Evolutionary conservation across 306 rosid genomes (phyloP).

Genomic region (Sphenostylis stenocarpa): DNA sequence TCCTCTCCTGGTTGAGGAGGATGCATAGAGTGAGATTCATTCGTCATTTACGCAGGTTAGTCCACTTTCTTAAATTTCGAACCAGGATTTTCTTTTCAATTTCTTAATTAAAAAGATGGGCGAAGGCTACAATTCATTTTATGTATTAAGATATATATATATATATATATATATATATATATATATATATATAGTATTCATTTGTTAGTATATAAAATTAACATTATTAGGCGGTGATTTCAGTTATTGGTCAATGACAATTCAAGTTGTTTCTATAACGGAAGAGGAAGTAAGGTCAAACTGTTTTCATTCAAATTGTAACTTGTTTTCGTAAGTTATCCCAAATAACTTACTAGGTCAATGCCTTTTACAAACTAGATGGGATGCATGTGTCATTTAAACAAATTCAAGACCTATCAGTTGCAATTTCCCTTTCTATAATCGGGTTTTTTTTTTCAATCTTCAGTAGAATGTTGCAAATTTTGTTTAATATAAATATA

Average conservation of each 20-base stretch:
- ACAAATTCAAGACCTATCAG: background rate
- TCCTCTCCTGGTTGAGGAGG: slow-evolving; percentile 51
- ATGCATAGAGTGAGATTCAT: slow-evolving; percentile 56
- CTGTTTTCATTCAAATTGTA: too few relatives aligned
- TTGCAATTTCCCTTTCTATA: background rate
- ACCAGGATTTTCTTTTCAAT: slow-evolving; percentile 22
- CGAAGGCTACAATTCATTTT: too few relatives aligned
- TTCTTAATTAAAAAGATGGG: background rate
- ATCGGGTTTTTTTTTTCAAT: background rate
- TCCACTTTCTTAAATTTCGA: slow-evolving; percentile 21
- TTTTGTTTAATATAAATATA: background rate
- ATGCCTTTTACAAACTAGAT: background rate
- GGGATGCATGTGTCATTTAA: background rate
- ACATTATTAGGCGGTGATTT: background rate
- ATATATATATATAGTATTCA: too few relatives aligned
- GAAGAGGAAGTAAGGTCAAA: background rate
- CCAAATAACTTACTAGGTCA: too few relatives aligned
- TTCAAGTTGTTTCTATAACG: background rate
- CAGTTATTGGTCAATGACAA: background rate
- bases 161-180: too few relatives aligned
- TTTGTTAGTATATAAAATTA: too few relatives aligned
- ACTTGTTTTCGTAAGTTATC: too few relatives aligned
- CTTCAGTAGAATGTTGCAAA: slow-evolving; percentile 1
- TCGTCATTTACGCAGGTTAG: slow-evolving; percentile 61
- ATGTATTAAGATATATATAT: too few relatives aligned